Evolutionary conservation across 306 rosid species (phyloP).

Genomic region (Rosa persica): DNA sequence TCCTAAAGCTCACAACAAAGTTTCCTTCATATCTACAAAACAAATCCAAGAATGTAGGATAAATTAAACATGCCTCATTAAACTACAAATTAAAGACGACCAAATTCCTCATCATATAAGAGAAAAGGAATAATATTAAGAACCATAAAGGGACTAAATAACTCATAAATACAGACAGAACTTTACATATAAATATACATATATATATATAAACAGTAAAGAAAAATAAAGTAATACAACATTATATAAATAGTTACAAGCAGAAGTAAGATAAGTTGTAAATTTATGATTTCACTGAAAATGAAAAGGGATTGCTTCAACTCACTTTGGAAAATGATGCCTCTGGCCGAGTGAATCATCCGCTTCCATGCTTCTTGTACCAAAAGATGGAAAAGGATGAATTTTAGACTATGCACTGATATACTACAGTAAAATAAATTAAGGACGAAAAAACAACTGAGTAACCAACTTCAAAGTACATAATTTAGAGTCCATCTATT

Average conservation of each 20-base stretch:
- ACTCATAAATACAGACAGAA: neutral
- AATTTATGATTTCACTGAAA: conserved; percentile 4
- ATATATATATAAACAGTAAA: neutral
- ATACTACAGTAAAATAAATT: neutral
- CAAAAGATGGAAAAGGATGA: conserved; percentile 5
- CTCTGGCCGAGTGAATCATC: conserved; percentile 42
- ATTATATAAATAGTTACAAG: conserved; percentile 11
- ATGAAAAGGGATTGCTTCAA: conserved; percentile 26
- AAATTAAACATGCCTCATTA: neutral
- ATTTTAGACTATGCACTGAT: neutral
- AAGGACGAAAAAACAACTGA: neutral
- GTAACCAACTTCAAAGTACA: neutral
- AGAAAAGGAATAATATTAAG: neutral
- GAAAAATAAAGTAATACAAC: neutral
- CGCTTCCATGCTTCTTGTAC: conserved; percentile 40
- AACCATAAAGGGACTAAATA: conserved; percentile 4
- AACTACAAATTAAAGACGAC: neutral
- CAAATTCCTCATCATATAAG: neutral
- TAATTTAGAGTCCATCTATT: neutral
- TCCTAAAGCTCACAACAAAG: neutral
- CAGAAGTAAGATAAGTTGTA: conserved; percentile 8
- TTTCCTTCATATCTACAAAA: neutral
- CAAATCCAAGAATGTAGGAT: neutral
- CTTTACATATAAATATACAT: too few relatives aligned
- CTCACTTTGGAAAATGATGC: conserved; percentile 79